These are phyloP conservation scores for Agaricus sinodeliciosus DNA, from an alignment of 768 basidiomycete species.

Conservation along the genomic window DNA sequence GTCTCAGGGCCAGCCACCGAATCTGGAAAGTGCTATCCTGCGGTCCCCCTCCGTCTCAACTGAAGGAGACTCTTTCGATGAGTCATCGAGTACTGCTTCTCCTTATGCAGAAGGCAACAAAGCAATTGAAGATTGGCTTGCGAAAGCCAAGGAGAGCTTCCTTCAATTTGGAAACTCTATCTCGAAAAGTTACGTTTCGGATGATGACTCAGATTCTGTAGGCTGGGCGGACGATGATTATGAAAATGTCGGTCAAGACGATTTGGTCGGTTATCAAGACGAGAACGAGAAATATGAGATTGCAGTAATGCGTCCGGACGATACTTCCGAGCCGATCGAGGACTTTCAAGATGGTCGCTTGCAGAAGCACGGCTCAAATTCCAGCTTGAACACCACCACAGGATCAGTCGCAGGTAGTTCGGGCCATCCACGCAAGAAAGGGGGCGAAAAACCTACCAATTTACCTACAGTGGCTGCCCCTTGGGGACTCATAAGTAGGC, in stretches of 20 bases:
- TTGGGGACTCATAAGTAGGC: constrained; percentile 69
- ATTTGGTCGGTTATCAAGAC: constrained; percentile 21
- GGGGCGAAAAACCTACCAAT: constrained; percentile 42
- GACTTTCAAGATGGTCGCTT: constrained; percentile 16
- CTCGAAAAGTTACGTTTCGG: constrained; percentile 44
- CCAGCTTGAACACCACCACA: constrained; percentile 31
- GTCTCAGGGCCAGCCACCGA: constrained; percentile 15
- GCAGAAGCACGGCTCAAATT: constrained; percentile 29
- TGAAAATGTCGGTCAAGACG: constrained; percentile 26
- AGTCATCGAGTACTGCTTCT: constrained; percentile 14
- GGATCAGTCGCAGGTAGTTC: constrained; percentile 18
- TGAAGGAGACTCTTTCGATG: constrained; percentile 22
- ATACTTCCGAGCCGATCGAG: constrained; percentile 13
- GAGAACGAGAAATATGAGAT: constrained; percentile 33
- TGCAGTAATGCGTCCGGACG: constrained; percentile 36
- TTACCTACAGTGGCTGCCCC: constrained; percentile 59
- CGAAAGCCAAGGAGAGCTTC: constrained; percentile 62
- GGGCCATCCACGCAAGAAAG: constrained; percentile 31
- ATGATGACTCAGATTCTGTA: constrained; percentile 38
- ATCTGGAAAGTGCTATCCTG: constrained; percentile 20
- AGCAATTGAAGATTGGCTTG: constrained; percentile 71
- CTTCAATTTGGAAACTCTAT: constrained; percentile 55
- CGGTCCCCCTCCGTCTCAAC: constrained; percentile 33
- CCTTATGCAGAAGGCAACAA: constrained; percentile 27
- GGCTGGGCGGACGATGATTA: constrained; percentile 35